Conservation (phyloP, 495 filamentous ascomycete species). For the Tuber brumale region DNA sequence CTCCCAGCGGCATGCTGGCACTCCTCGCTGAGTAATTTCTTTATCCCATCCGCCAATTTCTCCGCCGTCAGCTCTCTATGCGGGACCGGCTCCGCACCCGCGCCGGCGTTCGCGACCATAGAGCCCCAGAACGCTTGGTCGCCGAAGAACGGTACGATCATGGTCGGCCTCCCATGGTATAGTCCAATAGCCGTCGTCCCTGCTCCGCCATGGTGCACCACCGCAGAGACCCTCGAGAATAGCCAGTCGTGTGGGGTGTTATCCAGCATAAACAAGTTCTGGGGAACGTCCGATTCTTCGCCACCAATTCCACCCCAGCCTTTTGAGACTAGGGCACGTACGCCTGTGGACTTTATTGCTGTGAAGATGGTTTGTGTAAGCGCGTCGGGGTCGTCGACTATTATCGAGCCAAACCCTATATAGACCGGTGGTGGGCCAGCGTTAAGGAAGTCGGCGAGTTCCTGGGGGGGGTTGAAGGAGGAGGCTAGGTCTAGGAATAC, state of each 20-base stretch:
- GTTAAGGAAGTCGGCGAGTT: constrained; percentile 52
- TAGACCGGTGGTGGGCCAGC: constrained; percentile 54
- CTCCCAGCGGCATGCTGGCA: constrained; percentile 52
- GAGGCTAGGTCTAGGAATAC: constrained; percentile 60
- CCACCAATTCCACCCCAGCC: constrained; percentile 62
- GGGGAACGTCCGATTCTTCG: constrained; percentile 49
- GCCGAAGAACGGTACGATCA: constrained; percentile 64
- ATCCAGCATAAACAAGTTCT: constrained; percentile 57
- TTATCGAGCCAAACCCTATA: constrained; percentile 64
- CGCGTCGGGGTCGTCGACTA: constrained; percentile 58
- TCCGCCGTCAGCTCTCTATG: constrained; percentile 62
- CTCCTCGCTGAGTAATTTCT: constrained; percentile 56
- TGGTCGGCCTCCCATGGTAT: constrained; percentile 58
- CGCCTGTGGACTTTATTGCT: constrained; percentile 54
- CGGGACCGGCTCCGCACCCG: constrained; percentile 65
- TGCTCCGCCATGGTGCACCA: constrained; percentile 61
- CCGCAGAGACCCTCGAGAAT: constrained; percentile 55
- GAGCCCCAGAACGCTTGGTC: constrained; percentile 78
- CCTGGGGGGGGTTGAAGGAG: constrained; percentile 52
- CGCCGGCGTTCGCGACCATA: constrained; percentile 60
- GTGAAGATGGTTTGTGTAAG: constrained; percentile 60
- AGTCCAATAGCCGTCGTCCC: constrained; percentile 62
- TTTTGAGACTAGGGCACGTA: constrained; percentile 58
- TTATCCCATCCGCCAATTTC: constrained; percentile 62
- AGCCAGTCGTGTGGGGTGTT: constrained; percentile 66